Evolutionary conservation across 2,329 filamentous ascomycete species (phyloP).

Genomic region (Penicillium sp.): DNA sequence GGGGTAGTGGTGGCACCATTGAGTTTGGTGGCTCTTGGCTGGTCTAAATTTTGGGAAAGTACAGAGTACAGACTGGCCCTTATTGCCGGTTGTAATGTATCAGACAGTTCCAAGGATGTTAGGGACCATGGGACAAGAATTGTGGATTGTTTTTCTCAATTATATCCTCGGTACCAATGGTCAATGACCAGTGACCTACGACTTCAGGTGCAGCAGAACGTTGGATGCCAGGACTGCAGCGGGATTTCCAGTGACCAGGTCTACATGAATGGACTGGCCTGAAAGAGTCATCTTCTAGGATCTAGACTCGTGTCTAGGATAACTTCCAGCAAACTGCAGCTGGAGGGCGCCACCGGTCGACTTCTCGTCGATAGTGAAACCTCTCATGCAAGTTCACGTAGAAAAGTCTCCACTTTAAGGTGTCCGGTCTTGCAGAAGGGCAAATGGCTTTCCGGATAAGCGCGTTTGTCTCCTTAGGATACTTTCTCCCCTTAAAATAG

Average conservation of each 20-base stretch:
- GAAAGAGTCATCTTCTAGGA: not conserved
- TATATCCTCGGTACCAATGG: not conserved
- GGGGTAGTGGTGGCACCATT: not conserved
- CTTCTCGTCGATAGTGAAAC: slow-evolving; percentile 10
- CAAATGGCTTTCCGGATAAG: not conserved
- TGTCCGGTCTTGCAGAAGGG: not conserved
- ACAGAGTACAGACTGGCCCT: not conserved
- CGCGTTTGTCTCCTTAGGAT: not conserved
- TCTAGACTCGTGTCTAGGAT: not conserved
- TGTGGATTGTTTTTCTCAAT: not conserved
- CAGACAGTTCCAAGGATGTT: not conserved
- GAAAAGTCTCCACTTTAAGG: slow-evolving; percentile 1
- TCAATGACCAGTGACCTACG: not conserved
- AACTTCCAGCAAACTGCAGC: slow-evolving; percentile 1
- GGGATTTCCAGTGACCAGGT: not conserved
- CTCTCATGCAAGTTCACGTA: slow-evolving; percentile 2
- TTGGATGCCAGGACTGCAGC: not conserved
- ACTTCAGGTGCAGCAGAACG: not conserved
- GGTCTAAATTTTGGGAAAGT: not conserved
- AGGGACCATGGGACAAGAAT: not conserved
- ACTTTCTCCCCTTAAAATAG: not conserved
- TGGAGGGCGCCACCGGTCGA: slow-evolving; percentile 13
- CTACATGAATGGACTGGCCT: not conserved
- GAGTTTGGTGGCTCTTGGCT: slow-evolving; percentile 5
- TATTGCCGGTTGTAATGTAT: not conserved